These are phyloP conservation scores for Ramaria rubella DNA, from an alignment of 768 basidiomycete species.

Conservation along the genomic window DNA sequence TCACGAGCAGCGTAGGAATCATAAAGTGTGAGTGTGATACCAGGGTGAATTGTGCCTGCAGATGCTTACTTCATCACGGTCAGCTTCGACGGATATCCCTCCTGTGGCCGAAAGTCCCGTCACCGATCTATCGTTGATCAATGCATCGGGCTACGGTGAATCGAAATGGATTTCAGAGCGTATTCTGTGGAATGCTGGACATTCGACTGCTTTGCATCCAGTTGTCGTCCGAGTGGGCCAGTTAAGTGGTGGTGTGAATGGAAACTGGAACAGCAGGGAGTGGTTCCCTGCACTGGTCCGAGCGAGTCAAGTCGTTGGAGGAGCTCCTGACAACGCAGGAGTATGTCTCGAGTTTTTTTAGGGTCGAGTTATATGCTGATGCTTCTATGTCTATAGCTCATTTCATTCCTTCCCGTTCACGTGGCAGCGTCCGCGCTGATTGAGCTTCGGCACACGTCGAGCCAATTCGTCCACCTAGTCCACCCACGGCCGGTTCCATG, in stretches of 20 bases:
- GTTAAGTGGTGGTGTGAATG: conserved; percentile 30
- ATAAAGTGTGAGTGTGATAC: conserved; percentile 22
- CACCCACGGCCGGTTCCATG: no score
- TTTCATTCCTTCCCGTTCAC: conserved; percentile 17
- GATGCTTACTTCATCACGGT: conserved; percentile 3
- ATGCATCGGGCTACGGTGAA: conserved; percentile 6
- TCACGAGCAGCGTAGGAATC: conserved; percentile 29
- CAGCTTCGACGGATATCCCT: background rate
- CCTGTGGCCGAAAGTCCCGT: background rate
- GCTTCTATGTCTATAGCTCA: background rate
- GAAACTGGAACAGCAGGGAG: conserved; percentile 23
- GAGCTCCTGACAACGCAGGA: conserved; percentile 1
- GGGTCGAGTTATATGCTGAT: background rate
- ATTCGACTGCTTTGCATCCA: background rate
- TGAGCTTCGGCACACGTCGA: conserved; percentile 32
- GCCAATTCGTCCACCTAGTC: no score
- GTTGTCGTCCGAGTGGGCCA: conserved; percentile 32
- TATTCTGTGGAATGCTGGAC: conserved; percentile 24
- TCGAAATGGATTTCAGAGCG: conserved; percentile 31
- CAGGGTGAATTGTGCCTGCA: background rate
- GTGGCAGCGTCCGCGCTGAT: conserved; percentile 30
- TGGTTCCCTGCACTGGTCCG: conserved; percentile 19
- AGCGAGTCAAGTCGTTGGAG: conserved; percentile 2
- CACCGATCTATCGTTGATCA: background rate
- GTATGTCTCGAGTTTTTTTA: background rate